Base-by-base conservation (phyloP, 2,329 filamentous ascomycete species). In the Rutstroemia sp. region DNA sequence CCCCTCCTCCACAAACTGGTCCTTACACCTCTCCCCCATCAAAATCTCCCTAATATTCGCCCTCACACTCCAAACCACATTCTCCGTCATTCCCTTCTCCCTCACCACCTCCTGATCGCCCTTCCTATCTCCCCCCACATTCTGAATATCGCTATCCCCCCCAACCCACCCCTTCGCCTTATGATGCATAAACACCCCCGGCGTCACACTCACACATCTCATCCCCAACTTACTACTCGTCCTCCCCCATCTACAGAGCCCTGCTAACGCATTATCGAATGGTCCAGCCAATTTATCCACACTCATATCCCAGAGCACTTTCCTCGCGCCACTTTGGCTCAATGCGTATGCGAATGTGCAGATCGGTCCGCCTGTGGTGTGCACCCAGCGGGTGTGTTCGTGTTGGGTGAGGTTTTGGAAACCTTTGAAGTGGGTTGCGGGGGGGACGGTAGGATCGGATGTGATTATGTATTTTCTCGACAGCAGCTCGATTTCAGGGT, bases 271-370 rank as follows among this genome's bases (percentile, higher is more conserved):
- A 48, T 71, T 71, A 50, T 72, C 70, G 44, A 71, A 70, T 0
- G 68, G 61, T 0, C 64, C 66, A 0, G 50, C 52, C 2, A 70
- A 60, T 30, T 65, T 64, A 58, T 71, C 67, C 2, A 63, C 50
- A 57, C 81, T 81, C 6, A 85, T 73, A 62, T 84, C 81, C 70
- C 80, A 84, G 54, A 81, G 77, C 16, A 84, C 80, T 68, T 84
- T 84, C 62, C 80, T 76, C 3, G 63, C 63, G 1, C 63, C 63
- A 10, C 49, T 25, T 21, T 63, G 63, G 2, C 66, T 67, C 38
- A 73, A 54, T 1, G 68, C 71, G 47, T 73, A 72, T 2, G 68
- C 66, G 51, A 71, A 70, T 2, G 67, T 66, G 58, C 71, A 73
- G 19, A 71, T 65, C 0, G 67, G 66, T 4, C 60, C 62, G 1